These are phyloP conservation scores for Amesomyces nigricolor DNA, from an alignment of 2,329 filamentous ascomycete species.

Conservation along the genomic window DNA sequence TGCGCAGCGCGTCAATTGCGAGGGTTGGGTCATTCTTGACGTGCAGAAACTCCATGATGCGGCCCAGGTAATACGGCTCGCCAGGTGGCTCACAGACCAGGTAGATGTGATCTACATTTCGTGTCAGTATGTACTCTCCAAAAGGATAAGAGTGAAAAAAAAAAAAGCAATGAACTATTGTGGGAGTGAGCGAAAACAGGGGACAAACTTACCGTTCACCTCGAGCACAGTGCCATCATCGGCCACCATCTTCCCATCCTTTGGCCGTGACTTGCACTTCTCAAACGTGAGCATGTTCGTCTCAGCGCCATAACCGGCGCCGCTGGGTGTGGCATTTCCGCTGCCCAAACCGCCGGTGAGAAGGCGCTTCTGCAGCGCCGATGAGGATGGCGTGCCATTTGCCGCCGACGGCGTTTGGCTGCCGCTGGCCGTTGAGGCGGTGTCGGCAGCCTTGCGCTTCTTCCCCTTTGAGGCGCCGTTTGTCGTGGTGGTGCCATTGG, in stretches of 20 bases:
- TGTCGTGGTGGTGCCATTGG: conserved; percentile 36
- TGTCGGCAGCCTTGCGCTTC: conserved; percentile 72
- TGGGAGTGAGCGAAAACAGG: background rate
- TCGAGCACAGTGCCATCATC: conserved; percentile 83
- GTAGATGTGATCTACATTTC: conserved; percentile 68
- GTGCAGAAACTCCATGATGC: conserved; percentile 97
- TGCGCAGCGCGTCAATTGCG: conserved; percentile 78
- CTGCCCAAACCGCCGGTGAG: conserved; percentile 24
- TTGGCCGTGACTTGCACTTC: conserved; percentile 60
- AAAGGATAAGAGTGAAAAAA: conserved; percentile 2
- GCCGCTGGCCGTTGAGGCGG: conserved; percentile 30
- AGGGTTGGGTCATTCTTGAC: conserved; percentile 65
- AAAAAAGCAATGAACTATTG: background rate
- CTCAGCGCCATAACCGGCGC: conserved; percentile 45
- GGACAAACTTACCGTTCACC: conserved; percentile 68
- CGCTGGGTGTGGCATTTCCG: conserved; percentile 26
- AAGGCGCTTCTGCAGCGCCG: conserved; percentile 28
- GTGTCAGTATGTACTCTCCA: conserved; percentile 18
- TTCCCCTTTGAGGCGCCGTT: conserved; percentile 53
- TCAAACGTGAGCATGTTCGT: conserved; percentile 90
- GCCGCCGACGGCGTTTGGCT: conserved; percentile 25
- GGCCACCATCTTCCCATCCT: conserved; percentile 73
- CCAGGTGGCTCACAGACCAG: conserved; percentile 95
- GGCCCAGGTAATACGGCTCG: conserved; percentile 94
- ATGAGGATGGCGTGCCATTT: conserved; percentile 17